A percentile compares a stretch with the other conserved stretches of the same genome.
phyloP scores from a whole-genome alignment of 2,329 filamentous ascomycete genomes.

The Colletotrichum aenigma region DNA sequence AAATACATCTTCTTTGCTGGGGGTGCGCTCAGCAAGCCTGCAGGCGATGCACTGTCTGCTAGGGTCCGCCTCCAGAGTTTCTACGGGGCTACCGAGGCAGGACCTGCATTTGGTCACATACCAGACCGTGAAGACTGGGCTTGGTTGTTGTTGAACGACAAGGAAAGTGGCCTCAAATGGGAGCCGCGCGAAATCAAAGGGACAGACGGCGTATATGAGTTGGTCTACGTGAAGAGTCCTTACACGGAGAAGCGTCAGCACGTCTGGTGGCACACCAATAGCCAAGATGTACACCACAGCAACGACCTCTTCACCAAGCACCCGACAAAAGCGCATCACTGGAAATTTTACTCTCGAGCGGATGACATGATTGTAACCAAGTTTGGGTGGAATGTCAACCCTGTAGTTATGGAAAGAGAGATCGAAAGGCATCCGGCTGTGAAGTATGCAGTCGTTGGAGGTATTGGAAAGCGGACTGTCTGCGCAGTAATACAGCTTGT shows the following conservation, averaged over 20 bases:
- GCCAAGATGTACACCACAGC: neutral
- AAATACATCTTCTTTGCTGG: constrained; percentile 29
- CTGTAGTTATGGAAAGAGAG: constrained; percentile 36
- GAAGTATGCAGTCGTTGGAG: constrained; percentile 35
- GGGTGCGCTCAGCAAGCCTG: constrained; percentile 28
- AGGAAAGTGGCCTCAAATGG: neutral
- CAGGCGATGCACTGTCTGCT: constrained; percentile 30
- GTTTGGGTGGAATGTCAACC: constrained; percentile 47
- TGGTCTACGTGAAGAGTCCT: constrained; percentile 32
- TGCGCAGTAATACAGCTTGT: constrained; percentile 10
- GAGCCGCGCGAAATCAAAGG: neutral
- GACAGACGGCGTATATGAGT: constrained; percentile 32
- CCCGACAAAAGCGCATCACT: constrained; percentile 33
- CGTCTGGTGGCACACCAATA: constrained; percentile 39
- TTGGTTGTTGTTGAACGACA: constrained; percentile 31
- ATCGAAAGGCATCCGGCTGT: constrained; percentile 32
- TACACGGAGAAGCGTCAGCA: constrained; percentile 30
- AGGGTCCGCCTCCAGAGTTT: constrained; percentile 28
- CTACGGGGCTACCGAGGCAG: constrained; percentile 36
- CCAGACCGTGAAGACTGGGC: constrained; percentile 32
- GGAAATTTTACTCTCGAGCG: constrained; percentile 38
- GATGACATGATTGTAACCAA: constrained; percentile 45
- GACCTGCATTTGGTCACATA: constrained; percentile 20
- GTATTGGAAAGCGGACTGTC: constrained; percentile 29
- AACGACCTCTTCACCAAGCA: constrained; percentile 44